Conservation (phyloP, 805 yeast genomes). For the Spathaspora hagerdaliae region DNA sequence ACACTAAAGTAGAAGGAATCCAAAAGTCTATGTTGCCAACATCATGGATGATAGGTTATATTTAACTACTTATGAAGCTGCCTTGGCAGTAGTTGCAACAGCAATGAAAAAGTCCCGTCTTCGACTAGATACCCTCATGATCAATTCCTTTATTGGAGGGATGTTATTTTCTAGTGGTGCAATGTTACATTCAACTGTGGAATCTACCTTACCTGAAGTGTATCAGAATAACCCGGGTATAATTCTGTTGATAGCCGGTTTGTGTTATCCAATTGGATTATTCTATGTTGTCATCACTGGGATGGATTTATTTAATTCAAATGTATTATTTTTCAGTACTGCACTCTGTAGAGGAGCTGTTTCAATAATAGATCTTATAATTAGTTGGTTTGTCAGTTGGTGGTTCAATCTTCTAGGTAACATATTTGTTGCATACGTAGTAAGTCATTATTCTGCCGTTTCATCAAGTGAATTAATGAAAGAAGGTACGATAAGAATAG, state of each 20-base stretch:
- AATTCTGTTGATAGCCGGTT: conserved; percentile 53
- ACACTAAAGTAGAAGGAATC: no score
- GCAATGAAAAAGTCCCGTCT: conserved; percentile 79
- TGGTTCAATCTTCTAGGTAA: conserved; percentile 61
- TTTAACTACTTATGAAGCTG: conserved; percentile 76
- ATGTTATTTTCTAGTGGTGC: conserved; percentile 68
- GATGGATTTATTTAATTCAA: conserved; percentile 72
- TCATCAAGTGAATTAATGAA: conserved; percentile 39
- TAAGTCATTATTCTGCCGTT: conserved; percentile 54
- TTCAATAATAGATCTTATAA: conserved; percentile 53
- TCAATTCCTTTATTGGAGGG: conserved; percentile 71
- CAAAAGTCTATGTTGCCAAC: no score
- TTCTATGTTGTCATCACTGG: conserved; percentile 75
- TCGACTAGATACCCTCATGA: conserved; percentile 50
- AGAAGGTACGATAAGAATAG: conserved; percentile 46
- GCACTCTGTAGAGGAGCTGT: conserved; percentile 71
- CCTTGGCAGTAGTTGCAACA: conserved; percentile 80
- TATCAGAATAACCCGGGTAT: conserved; percentile 47
- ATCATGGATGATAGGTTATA: conserved; percentile 37
- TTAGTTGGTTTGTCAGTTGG: conserved; percentile 68
- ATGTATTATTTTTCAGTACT: conserved; percentile 65
- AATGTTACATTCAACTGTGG: conserved; percentile 57
- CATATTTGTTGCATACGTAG: conserved; percentile 61
- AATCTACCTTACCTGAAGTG: conserved; percentile 46
- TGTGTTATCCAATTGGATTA: conserved; percentile 65